Conservation (phyloP, 257 asterid species). For the Solanum chilense region DNA sequence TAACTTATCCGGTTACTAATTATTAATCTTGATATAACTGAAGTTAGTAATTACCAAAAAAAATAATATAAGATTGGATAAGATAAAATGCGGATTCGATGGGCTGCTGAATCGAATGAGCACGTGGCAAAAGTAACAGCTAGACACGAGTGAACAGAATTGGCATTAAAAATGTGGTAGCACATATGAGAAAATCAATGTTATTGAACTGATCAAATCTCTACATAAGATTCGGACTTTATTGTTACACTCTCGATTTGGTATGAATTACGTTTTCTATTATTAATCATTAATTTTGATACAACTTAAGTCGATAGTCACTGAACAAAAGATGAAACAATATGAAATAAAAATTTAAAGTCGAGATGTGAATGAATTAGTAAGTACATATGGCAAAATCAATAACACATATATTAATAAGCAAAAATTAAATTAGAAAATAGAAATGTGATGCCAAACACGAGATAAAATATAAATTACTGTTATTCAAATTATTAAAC, state of each 20-base stretch:
- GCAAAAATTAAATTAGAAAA: not conserved
- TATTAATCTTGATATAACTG: not conserved
- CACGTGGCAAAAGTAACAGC: not conserved
- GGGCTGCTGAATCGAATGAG: not conserved
- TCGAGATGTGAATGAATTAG: not conserved
- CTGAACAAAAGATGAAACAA: not conserved
- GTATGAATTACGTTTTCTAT: not conserved
- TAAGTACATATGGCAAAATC: not conserved
- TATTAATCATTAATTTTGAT: not conserved
- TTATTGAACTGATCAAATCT: not conserved
- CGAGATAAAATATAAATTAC: not conserved
- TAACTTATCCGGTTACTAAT: not conserved
- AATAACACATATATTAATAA: not conserved
- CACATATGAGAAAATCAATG: not conserved
- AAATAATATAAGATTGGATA: not conserved
- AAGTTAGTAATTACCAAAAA: not conserved
- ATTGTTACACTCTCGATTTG: not conserved
- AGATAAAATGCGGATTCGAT: not conserved
- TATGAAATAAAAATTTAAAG: not conserved
- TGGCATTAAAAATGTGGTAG: not conserved
- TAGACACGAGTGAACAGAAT: not conserved
- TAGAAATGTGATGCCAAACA: rapidly evolving
- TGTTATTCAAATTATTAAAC: not conserved
- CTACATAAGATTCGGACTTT: not conserved
- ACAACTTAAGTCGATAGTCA: not conserved